Evolutionary conservation across 192 early-diverging fungal species (phyloP), one percentile per base, ranked within the genome.

Genomic region (Podila epigama): DNA sequence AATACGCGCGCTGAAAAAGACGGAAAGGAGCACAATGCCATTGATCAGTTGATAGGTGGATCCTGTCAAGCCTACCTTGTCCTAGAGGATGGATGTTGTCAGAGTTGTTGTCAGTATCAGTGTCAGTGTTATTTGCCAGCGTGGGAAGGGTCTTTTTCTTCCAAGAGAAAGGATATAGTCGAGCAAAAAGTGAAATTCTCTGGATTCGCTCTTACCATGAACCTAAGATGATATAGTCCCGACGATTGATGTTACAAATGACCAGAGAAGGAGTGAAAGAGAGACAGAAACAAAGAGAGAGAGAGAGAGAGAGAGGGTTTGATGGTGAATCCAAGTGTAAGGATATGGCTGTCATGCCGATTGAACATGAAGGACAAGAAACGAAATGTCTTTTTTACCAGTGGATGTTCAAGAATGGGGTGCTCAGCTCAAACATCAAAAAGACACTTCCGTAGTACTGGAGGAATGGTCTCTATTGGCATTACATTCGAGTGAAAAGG

Each of bases 391-490:
- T 66, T 85, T 90, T 75, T 63, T 90, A 86, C 95, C 95, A 98
- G 85, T 97, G 91, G 67, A 91, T 85, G 75, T 97, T 96, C 40
- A 98, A 85, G 66, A 96, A 96, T 15, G 93, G 92, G 10, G 95
- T 96, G 63, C 87, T 90, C n/a, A 94, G 78, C 80, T 98, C 96
- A 79, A 90, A 95, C 89, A 98, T 88, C 50, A 98, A 87, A 65
- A 95, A 96, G 15, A 89, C 87, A 12, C 91, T 85, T 22, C 94
- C 96, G 69, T 93, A 97, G 82, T 94, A 94, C 70, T 90, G 88
- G 50, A 96, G 78, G 62, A 93, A 93, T 20, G 96, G 96, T 53
- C 85, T 83, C 90, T 92, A 84, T 39, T 56, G 33, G 20, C 10
- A n/a, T n/a, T n/a, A n/a, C n/a, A n/a, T n/a, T n/a, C n/a, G n/a